Evolutionary conservation across 176 grass and related monocot genomes (phyloP), one percentile per base, ranked within the genome.

Genomic region (Lolium multiflorum): DNA sequence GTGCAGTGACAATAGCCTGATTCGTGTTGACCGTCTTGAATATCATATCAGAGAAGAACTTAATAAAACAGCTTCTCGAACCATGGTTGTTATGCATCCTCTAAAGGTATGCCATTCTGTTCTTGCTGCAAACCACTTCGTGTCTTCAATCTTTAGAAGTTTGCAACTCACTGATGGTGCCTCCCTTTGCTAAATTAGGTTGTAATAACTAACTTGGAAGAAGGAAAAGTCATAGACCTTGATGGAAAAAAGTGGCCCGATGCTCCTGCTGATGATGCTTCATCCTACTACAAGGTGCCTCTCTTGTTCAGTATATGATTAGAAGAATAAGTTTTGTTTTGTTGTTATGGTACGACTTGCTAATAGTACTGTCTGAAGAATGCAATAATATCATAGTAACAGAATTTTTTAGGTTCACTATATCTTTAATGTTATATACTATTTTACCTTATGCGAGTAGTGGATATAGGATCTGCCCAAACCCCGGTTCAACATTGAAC

Each of bases 241-340:
- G 97, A 94, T 62, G 97, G 94, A 61, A 99, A 91, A 85, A 94
- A 92, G 90, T 99, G 97, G 97, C 97, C 97, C 81, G 97, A 99
- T 93, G 94, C 92, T 89, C 89, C 93, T 92, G 91, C 90, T 86
- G 89, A 92, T 51, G 94, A 91, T 25, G 67, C 89, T 64, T 85
- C 92, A 7, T 92, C 97, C 67, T 95, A 91, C 82, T 96, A 99
- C 81, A 99, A 99, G 97, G 97, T 98, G 58, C 52, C 26, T 76
- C 16, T 41, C 21, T 51, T 86, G 31, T 74, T 80, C 51, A 80
- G 5, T 81, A 37, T 50, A 74, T 84, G 7, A 52, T 71, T 37
- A 35, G 57, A 47, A 57, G 12, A 89, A 38, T 84, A 35, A 0
- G 15, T 78, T 22, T 49, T 83, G 21, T 22, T 67, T 49, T 83